Evolutionary conservation across 139 green algal species (phyloP).

Genomic region (Chlamydomonas incerta): DNA sequence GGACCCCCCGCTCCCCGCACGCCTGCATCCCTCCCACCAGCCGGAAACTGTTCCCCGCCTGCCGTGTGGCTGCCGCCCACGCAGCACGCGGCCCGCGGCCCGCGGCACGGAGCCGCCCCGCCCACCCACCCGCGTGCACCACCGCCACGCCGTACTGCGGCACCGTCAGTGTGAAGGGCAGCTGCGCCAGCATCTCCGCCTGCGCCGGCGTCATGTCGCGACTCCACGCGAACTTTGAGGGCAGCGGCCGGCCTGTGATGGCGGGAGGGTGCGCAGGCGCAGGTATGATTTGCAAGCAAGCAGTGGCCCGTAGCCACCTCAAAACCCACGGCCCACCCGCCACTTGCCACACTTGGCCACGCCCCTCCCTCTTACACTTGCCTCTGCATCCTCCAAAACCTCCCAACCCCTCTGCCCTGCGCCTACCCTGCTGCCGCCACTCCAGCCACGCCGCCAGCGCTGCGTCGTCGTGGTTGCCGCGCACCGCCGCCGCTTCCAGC

Average conservation of each 20-base stretch:
- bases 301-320: too few species aligned
- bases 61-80: too few species aligned
- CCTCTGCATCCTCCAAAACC: too few species aligned
- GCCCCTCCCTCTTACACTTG: too few species aligned
- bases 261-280: too few species aligned
- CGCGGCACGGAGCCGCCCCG: background rate
- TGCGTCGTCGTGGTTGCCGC: constrained; percentile 73
- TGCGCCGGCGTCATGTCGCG: background rate
- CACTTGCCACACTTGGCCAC: too few species aligned
- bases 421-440: background rate
- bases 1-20: too few species aligned
- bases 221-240: constrained; percentile 13
- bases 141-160: constrained; percentile 27
- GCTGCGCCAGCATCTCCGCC: constrained; percentile 2
- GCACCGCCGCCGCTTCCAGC: constrained; percentile 46
- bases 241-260: background rate
- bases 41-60: too few species aligned
- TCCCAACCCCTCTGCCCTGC: too few species aligned
- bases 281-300: too few species aligned
- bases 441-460: constrained; percentile 22
- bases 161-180: constrained; percentile 40
- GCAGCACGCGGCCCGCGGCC: constrained; percentile 30
- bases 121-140: constrained; percentile 43
- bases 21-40: too few species aligned
- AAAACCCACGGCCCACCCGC: too few species aligned